Base-by-base conservation (phyloP, 2,329 filamentous ascomycete genomes). In the Xylaria hypoxylon region DNA sequence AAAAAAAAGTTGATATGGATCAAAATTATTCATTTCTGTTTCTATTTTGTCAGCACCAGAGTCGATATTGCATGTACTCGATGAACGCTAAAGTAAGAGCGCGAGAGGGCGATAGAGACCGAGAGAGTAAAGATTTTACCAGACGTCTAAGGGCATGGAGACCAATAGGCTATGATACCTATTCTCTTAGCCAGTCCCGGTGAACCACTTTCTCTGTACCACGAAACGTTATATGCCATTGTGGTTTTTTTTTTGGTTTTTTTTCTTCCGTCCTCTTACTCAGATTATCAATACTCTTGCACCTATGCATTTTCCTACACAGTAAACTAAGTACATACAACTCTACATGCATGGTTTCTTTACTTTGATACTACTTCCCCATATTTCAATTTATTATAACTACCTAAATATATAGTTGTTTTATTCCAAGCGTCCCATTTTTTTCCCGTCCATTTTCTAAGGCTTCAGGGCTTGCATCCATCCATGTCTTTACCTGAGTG, bases 181-280 rank as follows among this genome's bases (percentile, higher is more conserved):
- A 24, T 59, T 38, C 48, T 47, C 58, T 55, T 48, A 59, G 40
- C 55, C 65, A 47, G 62, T 52, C 33, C 62, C 59, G 51, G 51
- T 69, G 65, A 57, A 57, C 52, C 45, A 65, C 65, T 59, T 19
- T 26, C 19, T 10, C 26, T 58, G 68, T 70, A 52, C 62, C 35
- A 70, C 59, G 38, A 53, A 52, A 42, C 65, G 40, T 65, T 59
- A 48, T 67, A 70, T 50, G 55, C 63, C 62, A 57, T 53, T 56
- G 51, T 67, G 70, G 53, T 61, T 67, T 69, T 31, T 68, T 28
- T 26, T 24, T 61, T 67, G 68, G 24, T 68, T 28, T 26, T 24
- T 17, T 24, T 17, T 28, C 22, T 13, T n/a, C 24, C 22, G 28
- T 28, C 3, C 31, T 26, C 33, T 40, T 13, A 3, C 47, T n/a